These are phyloP conservation scores for Phylloporus sp. DNA, from an alignment of 768 basidiomycete species.

Conservation along the genomic window DNA sequence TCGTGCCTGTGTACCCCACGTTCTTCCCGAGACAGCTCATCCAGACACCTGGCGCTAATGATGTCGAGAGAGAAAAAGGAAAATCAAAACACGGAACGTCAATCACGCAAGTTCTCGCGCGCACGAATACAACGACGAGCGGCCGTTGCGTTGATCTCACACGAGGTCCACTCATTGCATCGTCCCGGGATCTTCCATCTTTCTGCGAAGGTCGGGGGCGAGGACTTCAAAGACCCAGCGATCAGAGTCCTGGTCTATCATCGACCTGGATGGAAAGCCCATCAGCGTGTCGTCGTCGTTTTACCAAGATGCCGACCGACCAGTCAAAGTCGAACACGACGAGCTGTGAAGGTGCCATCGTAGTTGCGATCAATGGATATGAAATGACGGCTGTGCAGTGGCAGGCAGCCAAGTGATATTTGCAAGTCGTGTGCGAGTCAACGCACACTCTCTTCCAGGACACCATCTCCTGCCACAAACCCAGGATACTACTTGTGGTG, in stretches of 20 bases:
- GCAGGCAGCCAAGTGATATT: no score
- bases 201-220: slow-evolving; percentile 75
- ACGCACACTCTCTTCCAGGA: no score
- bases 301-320: slow-evolving; percentile 42
- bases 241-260: slow-evolving; percentile 95
- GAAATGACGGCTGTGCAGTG: no score
- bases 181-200: slow-evolving; percentile 50
- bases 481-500: no score
- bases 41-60: slow-evolving; percentile 69
- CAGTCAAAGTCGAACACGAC: slow-evolving; percentile 98
- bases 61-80: no score
- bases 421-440: no score
- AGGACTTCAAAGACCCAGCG: slow-evolving; percentile 89
- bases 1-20: slow-evolving; percentile 67
- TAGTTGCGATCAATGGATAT: no score
- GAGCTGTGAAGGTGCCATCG: slow-evolving; percentile 46
- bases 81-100: no score
- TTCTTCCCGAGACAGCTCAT: slow-evolving; percentile 52
- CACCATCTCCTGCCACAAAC: no score
- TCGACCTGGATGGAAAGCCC: slow-evolving; percentile 68
- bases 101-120: background rate
- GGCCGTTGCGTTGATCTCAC: slow-evolving; percentile 45
- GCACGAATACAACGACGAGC: background rate
- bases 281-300: background rate
- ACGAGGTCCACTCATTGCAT: slow-evolving; percentile 94